Evolutionary conservation across 2,329 filamentous ascomycete genomes (phyloP).

Genomic region (Cladophialophora carrionii): DNA sequence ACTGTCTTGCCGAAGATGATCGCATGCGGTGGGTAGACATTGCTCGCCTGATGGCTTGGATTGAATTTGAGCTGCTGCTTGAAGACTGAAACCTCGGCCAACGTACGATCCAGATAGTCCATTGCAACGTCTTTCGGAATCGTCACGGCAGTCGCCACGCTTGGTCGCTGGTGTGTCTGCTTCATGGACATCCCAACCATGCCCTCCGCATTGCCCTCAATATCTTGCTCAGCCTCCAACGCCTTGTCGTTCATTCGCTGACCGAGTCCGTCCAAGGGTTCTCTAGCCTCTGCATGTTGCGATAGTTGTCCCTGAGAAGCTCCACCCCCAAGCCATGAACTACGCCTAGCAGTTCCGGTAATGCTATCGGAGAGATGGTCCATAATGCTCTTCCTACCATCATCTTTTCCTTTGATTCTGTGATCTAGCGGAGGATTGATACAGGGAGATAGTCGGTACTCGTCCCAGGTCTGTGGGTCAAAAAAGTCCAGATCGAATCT

Average conservation of each 20-base stretch:
- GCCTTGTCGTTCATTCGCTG: conserved; percentile 41
- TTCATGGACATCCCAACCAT: conserved; percentile 30
- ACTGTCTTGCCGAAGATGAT: conserved; percentile 85
- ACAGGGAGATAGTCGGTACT: conserved; percentile 76
- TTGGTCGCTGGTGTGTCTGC: conserved; percentile 39
- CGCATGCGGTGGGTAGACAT: conserved; percentile 78
- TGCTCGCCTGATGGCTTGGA: conserved; percentile 62
- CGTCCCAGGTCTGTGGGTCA: conserved; percentile 75
- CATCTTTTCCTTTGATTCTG: conserved; percentile 38
- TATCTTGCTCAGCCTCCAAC: conserved; percentile 36
- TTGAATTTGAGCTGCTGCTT: conserved; percentile 72
- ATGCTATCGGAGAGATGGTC: conserved; percentile 54
- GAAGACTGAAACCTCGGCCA: conserved; percentile 72
- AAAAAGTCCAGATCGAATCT: conserved; percentile 85
- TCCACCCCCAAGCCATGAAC: conserved; percentile 25
- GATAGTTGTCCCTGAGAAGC: conserved; percentile 6
- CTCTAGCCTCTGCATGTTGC: conserved; percentile 2
- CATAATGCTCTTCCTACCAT: conserved; percentile 48
- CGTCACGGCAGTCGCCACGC: conserved; percentile 46
- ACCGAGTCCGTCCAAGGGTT: conserved; percentile 10
- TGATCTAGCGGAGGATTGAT: conserved; percentile 67
- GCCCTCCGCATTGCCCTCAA: conserved; percentile 30
- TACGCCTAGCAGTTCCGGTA: conserved; percentile 37
- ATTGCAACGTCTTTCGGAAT: conserved; percentile 60
- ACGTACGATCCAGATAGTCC: conserved; percentile 73